Percentiles rank a stretch among this genome's conserved stretches.
Evolutionary conservation across 177 flowering plant genomes (phyloP).

Genomic region (Telopea speciosissima): DNA sequence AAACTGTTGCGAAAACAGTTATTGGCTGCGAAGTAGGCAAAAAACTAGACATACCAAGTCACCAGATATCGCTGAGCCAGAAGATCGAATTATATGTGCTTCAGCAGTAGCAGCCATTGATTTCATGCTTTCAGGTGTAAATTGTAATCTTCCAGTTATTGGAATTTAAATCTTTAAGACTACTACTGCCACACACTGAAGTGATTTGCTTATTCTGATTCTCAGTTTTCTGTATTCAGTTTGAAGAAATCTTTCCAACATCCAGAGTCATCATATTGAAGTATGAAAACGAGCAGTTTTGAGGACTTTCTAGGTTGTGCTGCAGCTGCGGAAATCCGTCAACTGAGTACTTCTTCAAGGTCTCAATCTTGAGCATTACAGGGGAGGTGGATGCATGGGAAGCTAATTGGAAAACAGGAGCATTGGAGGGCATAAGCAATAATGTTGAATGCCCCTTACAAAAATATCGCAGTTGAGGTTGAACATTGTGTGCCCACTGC

Average conservation of each 20-base stretch:
- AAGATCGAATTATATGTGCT: conserved; percentile 52
- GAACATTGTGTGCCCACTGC: conserved; percentile 1
- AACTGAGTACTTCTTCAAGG: conserved; percentile 44
- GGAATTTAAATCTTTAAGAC: conserved; percentile 40
- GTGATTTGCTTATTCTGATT: conserved; percentile 28
- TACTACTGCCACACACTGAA: conserved; percentile 35
- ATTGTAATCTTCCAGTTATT: not conserved
- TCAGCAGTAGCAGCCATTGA: conserved; percentile 49
- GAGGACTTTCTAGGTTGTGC: too few relatives aligned
- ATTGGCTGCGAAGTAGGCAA: conserved; percentile 56
- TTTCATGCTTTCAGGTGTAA: conserved; percentile 15
- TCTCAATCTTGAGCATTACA: conserved; percentile 32
- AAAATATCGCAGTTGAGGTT: too few relatives aligned
- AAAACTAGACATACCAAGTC: conserved; percentile 53
- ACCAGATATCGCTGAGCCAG: conserved; percentile 41
- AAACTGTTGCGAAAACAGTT: conserved; percentile 70
- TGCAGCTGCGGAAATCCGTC: too few relatives aligned
- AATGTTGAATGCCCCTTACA: too few relatives aligned
- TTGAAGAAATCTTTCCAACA: conserved; percentile 37
- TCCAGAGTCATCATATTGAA: conserved; percentile 38
- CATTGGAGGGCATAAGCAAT: too few relatives aligned
- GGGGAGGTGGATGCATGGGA: conserved; percentile 37
- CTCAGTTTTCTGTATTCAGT: conserved; percentile 44
- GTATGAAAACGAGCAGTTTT: too few relatives aligned
- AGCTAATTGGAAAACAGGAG: conserved; percentile 39